Conservation (phyloP, 495 filamentous ascomycete genomes). For the Halenospora varia region DNA sequence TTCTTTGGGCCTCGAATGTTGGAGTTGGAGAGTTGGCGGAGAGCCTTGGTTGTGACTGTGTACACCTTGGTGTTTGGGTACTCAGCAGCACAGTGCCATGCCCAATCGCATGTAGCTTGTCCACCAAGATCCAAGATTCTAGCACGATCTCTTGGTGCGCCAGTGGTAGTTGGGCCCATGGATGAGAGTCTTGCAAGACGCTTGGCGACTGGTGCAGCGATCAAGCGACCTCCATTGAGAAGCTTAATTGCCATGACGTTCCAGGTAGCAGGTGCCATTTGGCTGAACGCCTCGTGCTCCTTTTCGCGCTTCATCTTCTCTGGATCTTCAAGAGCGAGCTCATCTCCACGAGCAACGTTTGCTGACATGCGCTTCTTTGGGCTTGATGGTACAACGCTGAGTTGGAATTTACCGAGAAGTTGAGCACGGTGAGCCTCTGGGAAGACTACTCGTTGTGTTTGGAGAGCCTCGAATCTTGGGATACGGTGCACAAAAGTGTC, state of each 20-base stretch:
- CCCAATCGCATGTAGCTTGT: constrained; percentile 85
- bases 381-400: constrained; percentile 49
- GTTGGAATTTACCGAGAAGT: constrained; percentile 73
- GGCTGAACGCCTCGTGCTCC: constrained; percentile 72
- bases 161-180: constrained; percentile 36
- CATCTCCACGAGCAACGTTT: constrained; percentile 54
- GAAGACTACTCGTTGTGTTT: constrained; percentile 69
- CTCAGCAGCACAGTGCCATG: constrained; percentile 83
- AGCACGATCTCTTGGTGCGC: constrained; percentile 44
- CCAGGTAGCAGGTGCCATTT: constrained; percentile 74
- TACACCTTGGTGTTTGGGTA: constrained; percentile 82
- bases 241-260: constrained; percentile 71
- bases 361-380: constrained; percentile 54
- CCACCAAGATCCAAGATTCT: constrained; percentile 88
- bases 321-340: constrained; percentile 46
- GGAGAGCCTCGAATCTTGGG: constrained; percentile 83
- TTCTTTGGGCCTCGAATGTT: constrained; percentile 80
- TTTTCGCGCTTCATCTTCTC: constrained; percentile 67
- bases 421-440: constrained; percentile 62
- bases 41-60: constrained; percentile 69
- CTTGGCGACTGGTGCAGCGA: constrained; percentile 70
- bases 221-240: constrained; percentile 75
- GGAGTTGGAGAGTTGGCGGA: constrained; percentile 59
- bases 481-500: constrained; percentile 83
- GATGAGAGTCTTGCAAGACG: constrained; percentile 47